A percentile compares a stretch with the other conserved stretches of the same genome.
These are phyloP conservation scores for Apiotrichum gamsii DNA, from an alignment of 1,284 basidiomycete species.

Conservation along the genomic window DNA sequence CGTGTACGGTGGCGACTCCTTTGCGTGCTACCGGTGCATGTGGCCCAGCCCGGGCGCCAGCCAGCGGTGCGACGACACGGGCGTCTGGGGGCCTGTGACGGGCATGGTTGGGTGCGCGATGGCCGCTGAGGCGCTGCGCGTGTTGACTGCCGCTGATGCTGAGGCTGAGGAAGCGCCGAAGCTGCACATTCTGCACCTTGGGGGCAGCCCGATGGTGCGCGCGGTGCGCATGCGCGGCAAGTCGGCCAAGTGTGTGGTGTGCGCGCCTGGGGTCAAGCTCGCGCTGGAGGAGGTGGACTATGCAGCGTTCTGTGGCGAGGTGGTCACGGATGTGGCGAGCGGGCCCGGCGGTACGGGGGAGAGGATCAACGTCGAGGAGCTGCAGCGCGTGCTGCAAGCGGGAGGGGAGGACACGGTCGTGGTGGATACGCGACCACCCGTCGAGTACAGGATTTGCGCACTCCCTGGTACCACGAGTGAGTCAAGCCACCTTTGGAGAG, in stretches of 20 bases:
- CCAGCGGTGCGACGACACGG: slow-evolving; percentile 75
- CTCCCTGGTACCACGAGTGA: slow-evolving; percentile 69
- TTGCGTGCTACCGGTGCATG: slow-evolving; percentile 92
- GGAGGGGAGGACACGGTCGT: slow-evolving; percentile 39
- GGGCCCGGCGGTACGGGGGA: slow-evolving; percentile 40
- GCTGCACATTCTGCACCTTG: slow-evolving; percentile 30
- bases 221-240: slow-evolving; percentile 53
- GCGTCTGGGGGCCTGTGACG: slow-evolving; percentile 82
- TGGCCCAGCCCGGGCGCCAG: slow-evolving; percentile 63
- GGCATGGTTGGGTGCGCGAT: slow-evolving; percentile 88
- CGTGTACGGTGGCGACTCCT: slow-evolving; percentile 55
- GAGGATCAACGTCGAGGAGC: slow-evolving; percentile 24
- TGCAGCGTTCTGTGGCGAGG: slow-evolving; percentile 66
- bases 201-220: slow-evolving; percentile 60
- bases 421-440: slow-evolving; percentile 74
- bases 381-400: background rate
- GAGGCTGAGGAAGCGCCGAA: slow-evolving; percentile 59
- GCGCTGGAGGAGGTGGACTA: slow-evolving; percentile 57
- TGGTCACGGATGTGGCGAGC: slow-evolving; percentile 18
- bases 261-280: too few species aligned
- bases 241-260: slow-evolving; percentile 28
- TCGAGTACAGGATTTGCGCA: slow-evolving; percentile 82
- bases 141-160: slow-evolving; percentile 63
- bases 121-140: slow-evolving; percentile 81
- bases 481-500: slow-evolving; percentile 34